Conservation (phyloP, 1,284 basidiomycete species). For the Earliella scabrosa region DNA sequence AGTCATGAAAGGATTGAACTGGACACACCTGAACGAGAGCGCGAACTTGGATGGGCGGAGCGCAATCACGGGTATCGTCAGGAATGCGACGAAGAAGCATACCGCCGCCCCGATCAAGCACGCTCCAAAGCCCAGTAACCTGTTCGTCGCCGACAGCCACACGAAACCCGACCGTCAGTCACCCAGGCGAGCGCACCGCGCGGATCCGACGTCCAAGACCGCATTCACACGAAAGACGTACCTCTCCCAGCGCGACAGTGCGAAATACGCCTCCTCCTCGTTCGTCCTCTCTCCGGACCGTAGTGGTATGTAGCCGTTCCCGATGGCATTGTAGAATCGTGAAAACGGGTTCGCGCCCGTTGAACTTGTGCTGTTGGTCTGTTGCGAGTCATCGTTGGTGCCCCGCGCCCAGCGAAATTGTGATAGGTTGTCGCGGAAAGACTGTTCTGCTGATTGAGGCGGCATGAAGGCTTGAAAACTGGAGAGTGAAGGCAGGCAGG, state of each 20-base stretch:
- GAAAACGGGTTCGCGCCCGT: conserved; percentile 61
- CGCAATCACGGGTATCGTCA: conserved; percentile 86
- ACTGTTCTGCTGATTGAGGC: conserved; percentile 56
- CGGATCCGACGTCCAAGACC: too few species aligned
- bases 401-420: conserved; percentile 89
- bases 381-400: conserved; percentile 72
- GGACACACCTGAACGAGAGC: conserved; percentile 77
- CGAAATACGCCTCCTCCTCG: conserved; percentile 97
- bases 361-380: conserved; percentile 39
- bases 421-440: conserved; percentile 69
- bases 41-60: conserved; percentile 90
- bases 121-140: conserved; percentile 91
- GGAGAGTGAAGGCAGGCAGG: too few species aligned
- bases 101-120: conserved; percentile 90
- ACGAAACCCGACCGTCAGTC: background rate
- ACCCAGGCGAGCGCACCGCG: background rate
- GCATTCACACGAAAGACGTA: conserved; percentile 40
- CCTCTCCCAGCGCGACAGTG: conserved; percentile 90
- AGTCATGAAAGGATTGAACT: background rate
- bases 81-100: conserved; percentile 95
- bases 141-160: conserved; percentile 32
- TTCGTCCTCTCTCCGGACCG: conserved; percentile 83
- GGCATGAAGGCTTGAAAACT: too few species aligned
- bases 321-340: conserved; percentile 76
- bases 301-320: conserved; percentile 88